These are phyloP conservation scores for Ogataea pilisensis DNA, from an alignment of 805 yeast genomes.

Conservation along the genomic window DNA sequence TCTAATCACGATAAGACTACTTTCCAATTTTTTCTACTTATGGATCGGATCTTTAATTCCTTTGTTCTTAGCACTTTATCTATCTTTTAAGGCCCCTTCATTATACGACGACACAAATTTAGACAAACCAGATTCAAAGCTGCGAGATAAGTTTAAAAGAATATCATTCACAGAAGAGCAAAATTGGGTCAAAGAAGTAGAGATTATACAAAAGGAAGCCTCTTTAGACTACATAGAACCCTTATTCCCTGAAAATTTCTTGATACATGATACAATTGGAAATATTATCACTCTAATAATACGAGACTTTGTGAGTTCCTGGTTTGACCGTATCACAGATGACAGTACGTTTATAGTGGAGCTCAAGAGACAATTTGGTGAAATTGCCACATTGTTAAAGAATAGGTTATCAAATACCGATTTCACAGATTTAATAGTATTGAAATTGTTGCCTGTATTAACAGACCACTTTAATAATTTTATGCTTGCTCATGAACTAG, in stretches of 20 bases:
- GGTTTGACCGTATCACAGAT: conserved; percentile 48
- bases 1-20: neutral
- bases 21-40: conserved; percentile 8
- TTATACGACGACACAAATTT: neutral
- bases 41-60: conserved; percentile 18
- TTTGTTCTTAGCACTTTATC: conserved; percentile 6
- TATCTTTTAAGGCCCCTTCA: conserved; percentile 4
- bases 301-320: conserved; percentile 49
- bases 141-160: conserved; percentile 9
- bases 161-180: conserved; percentile 23
- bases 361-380: conserved; percentile 41
- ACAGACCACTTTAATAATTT: conserved; percentile 60
- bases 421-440: conserved; percentile 51
- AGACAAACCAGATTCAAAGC: conserved; percentile 1
- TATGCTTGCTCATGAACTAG: conserved; percentile 38
- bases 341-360: conserved; percentile 38
- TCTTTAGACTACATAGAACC: conserved; percentile 7
- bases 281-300: conserved; percentile 45
- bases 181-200: conserved; percentile 30
- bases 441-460: conserved; percentile 57
- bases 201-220: conserved; percentile 11
- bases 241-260: conserved; percentile 42
- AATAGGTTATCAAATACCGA: conserved; percentile 43
- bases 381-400: conserved; percentile 39
- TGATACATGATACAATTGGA: conserved; percentile 50